A percentile compares a stretch with the other conserved stretches of the same genome.
Evolutionary conservation across 169 alveolate genomes (phyloP).

Genomic region (Cryptosporidium xiaoi): DNA sequence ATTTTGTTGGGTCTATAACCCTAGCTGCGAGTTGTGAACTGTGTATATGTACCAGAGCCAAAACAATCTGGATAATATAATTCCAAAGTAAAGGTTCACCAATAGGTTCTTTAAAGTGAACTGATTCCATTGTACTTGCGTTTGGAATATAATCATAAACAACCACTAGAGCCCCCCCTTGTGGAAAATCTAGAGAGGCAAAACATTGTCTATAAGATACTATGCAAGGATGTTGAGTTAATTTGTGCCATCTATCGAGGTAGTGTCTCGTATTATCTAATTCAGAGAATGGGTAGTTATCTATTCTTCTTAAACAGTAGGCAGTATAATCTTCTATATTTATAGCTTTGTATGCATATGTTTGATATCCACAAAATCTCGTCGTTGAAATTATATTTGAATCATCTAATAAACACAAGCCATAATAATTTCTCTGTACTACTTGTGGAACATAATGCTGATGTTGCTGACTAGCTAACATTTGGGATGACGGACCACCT

Average conservation of each 20-base stretch:
- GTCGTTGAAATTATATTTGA: constrained; percentile 48
- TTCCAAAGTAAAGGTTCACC: constrained; percentile 74
- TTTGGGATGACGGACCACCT: not conserved
- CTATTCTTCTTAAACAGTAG: constrained; percentile 59
- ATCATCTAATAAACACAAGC: constrained; percentile 54
- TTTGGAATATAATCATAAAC: constrained; percentile 71
- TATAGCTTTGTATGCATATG: constrained; percentile 71
- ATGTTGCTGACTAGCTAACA: not conserved
- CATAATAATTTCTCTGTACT: constrained; percentile 54
- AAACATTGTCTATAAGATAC: constrained; percentile 69
- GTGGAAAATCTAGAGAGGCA: constrained; percentile 62
- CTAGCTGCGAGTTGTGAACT: constrained; percentile 73
- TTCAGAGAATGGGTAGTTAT: constrained; percentile 38
- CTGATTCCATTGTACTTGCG: constrained; percentile 75
- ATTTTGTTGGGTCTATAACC: constrained; percentile 67
- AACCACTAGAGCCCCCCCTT: constrained; percentile 16
- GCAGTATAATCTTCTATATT: constrained; percentile 68
- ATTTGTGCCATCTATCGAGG: constrained; percentile 63
- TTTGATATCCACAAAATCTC: constrained; percentile 70
- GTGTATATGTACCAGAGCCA: constrained; percentile 67
- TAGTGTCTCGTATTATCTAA: constrained; percentile 25
- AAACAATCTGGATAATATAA: constrained; percentile 61
- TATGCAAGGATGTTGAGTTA: constrained; percentile 68
- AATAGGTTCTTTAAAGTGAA: constrained; percentile 67
- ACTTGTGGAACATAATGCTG: constrained; percentile 67